Percentiles rank a stretch among this genome's conserved stretches.
Evolutionary conservation across 2,329 filamentous ascomycete species (phyloP).

Genomic region (Cytospora paraplurivora): DNA sequence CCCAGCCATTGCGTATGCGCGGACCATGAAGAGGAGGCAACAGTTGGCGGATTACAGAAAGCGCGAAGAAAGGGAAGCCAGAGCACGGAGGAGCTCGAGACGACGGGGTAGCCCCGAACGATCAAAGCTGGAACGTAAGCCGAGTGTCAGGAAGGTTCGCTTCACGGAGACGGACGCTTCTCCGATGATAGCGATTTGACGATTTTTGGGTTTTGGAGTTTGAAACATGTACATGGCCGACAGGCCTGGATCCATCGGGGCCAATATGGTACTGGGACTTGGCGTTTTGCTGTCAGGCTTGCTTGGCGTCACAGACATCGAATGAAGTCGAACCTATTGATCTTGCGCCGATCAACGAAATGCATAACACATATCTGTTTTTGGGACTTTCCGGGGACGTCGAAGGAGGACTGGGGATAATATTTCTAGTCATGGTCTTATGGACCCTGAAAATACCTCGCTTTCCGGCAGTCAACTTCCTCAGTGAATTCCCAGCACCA

Average conservation of each 20-base stretch:
- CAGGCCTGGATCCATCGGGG: neutral
- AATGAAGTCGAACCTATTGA: neutral
- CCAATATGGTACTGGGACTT: neutral
- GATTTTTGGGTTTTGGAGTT: neutral
- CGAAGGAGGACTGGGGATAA: neutral
- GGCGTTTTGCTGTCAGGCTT: conserved; percentile 3
- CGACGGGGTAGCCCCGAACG: conserved; percentile 43
- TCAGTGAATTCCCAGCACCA: conserved; percentile 17
- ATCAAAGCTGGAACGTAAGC: conserved; percentile 35
- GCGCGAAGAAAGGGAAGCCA: conserved; percentile 62
- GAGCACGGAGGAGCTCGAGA: conserved; percentile 56
- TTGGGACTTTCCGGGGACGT: neutral
- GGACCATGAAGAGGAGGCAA: conserved; percentile 58
- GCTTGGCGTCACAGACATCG: conserved; percentile 3
- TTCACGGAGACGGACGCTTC: conserved; percentile 44
- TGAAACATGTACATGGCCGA: neutral
- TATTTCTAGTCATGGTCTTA: neutral
- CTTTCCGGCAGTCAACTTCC: conserved; percentile 14
- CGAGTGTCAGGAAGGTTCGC: conserved; percentile 40
- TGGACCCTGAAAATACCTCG: neutral
- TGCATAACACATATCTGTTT: neutral
- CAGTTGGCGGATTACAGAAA: conserved; percentile 65
- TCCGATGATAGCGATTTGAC: conserved; percentile 26
- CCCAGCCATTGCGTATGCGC: conserved; percentile 59
- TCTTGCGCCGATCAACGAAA: neutral